Evolutionary conservation across 257 asterid genomes (phyloP).

Genomic region (Perilla frutescens): DNA sequence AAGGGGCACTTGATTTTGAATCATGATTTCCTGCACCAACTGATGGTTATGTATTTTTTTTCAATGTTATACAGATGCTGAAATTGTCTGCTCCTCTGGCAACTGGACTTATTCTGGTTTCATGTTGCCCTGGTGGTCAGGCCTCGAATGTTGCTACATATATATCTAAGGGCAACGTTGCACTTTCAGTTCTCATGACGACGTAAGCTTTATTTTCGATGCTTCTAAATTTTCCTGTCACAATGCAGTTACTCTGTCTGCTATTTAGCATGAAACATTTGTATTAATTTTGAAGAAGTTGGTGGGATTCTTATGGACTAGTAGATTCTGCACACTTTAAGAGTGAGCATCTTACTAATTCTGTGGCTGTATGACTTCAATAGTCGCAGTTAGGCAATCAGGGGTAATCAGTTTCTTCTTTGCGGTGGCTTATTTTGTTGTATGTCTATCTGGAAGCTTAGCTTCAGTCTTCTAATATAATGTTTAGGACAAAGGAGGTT

Average conservation of each 20-base stretch:
- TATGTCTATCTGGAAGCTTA: constrained; percentile 23
- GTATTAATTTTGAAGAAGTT: neutral
- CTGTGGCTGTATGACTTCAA: constrained; percentile 3
- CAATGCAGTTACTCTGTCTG: constrained; percentile 16
- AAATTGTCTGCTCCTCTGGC: constrained; percentile 97
- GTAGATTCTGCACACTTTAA: constrained; percentile 9
- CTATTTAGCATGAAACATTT: neutral
- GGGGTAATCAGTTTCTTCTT: constrained; percentile 18
- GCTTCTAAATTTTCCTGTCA: constrained; percentile 5
- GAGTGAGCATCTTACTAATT: neutral
- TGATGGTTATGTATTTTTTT: constrained; percentile 31
- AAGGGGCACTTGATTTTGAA: neutral
- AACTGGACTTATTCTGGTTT: constrained; percentile 95
- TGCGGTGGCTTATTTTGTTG: constrained; percentile 11
- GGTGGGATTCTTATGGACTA: constrained; percentile 6
- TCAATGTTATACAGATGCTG: constrained; percentile 58
- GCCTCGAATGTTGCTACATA: constrained; percentile 98
- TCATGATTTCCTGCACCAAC: constrained; percentile 31
- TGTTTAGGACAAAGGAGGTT: constrained; percentile 10
- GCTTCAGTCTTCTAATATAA: neutral
- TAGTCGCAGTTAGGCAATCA: constrained; percentile 4
- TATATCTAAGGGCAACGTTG: constrained; percentile 95
- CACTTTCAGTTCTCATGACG: constrained; percentile 99
- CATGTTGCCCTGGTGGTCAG: constrained; percentile 99
- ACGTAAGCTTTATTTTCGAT: constrained; percentile 62